phyloP scores from a whole-genome alignment of 129 eudicot genomes.

The Flaveria robusta region DNA sequence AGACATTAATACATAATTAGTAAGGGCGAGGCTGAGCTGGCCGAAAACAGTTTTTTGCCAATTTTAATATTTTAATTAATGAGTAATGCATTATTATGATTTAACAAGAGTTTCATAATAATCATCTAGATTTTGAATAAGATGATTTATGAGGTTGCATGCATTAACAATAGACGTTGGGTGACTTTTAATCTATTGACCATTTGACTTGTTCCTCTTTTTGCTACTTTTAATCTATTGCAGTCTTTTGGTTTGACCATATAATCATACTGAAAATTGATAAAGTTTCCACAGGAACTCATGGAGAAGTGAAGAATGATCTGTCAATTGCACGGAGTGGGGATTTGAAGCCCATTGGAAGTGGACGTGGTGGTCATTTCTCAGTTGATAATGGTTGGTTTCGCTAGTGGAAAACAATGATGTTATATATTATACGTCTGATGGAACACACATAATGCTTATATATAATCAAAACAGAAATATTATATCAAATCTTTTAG shows the following conservation, averaged over 20 bases:
- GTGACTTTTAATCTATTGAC: background rate
- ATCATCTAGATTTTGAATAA: background rate
- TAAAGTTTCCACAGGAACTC: conserved; percentile 37
- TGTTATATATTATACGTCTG: background rate
- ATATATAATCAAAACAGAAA: background rate
- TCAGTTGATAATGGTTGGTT: conserved; percentile 72
- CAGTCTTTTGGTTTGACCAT: background rate
- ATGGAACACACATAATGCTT: background rate
- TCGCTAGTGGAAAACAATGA: conserved; percentile 4
- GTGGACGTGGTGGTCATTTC: conserved; percentile 60
- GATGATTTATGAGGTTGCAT: background rate
- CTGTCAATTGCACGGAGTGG: conserved; percentile 42
- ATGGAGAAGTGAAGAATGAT: conserved; percentile 54
- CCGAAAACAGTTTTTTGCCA: background rate
- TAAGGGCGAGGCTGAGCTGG: background rate
- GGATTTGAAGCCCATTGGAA: conserved; percentile 48
- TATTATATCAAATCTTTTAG: background rate
- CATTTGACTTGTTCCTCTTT: background rate
- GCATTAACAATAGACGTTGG: background rate
- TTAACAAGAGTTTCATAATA: background rate
- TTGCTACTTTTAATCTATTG: background rate
- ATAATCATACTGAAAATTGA: conserved; percentile 3
- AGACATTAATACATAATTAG: conserved; percentile 8
- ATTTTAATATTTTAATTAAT: background rate
- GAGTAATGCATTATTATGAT: background rate